Conservation (phyloP, 1,139 yeast species). For the Magnusiomyces sp. region DNA sequence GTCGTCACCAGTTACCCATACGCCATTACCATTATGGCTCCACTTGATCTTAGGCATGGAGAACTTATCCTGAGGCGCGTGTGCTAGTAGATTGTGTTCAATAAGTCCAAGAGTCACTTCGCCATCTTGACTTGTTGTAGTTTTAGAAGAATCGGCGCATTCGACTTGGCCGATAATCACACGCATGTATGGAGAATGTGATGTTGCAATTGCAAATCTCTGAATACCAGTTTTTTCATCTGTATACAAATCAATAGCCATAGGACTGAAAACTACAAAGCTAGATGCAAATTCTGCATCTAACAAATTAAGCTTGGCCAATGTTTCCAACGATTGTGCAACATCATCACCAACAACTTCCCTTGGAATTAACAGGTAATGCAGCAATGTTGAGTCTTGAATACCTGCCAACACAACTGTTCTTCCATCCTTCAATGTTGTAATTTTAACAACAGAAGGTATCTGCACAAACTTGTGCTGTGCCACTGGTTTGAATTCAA, state of each 20-base stretch:
- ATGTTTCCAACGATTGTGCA: too few relatives aligned
- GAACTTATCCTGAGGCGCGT: constrained; percentile 11
- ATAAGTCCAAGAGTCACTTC: not conserved
- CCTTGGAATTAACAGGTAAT: constrained; percentile 1
- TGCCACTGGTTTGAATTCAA: constrained; percentile 5
- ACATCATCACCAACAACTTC: not conserved
- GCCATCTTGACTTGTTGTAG: not conserved
- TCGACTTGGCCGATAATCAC: constrained; percentile 8
- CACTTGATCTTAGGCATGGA: constrained; percentile 10
- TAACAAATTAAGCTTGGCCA: too few relatives aligned
- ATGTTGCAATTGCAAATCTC: constrained; percentile 10
- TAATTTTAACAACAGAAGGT: constrained; percentile 11
- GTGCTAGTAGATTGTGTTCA: constrained; percentile 4
- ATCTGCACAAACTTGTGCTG: constrained; percentile 9
- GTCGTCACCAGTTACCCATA: constrained; percentile 65
- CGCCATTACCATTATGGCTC: constrained; percentile 32
- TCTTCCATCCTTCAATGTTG: not conserved
- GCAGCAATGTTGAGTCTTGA: constrained; percentile 12
- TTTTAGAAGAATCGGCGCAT: not conserved
- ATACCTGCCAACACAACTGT: constrained; percentile 7
- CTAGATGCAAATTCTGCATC: constrained; percentile 8
- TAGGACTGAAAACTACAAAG: constrained; percentile 11
- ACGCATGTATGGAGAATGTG: constrained; percentile 10
- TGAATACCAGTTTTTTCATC: constrained; percentile 7
- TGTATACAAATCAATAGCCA: constrained; percentile 7